Evolutionary conservation across 768 basidiomycete genomes (phyloP), one percentile per base, ranked within the genome.

Genomic region (Mycena rosella): DNA sequence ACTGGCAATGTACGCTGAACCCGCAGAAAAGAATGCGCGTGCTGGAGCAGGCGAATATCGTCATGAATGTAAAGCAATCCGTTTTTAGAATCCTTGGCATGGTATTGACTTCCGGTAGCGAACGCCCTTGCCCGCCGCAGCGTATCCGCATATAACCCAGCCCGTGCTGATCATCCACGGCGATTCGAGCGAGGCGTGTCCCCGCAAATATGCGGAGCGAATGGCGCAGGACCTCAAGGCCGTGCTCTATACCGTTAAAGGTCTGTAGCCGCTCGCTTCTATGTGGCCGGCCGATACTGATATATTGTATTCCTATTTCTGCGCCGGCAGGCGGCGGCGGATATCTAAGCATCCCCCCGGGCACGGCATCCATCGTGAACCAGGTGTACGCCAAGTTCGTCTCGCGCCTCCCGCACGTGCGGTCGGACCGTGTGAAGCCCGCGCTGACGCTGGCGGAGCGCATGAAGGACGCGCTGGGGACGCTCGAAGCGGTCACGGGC

Each of bases 121-220:
- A 71, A 83, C 83, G 38, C 84, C 86, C 6, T 75, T 93, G 52
- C 83, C 72, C 44, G 68, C 81, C 22, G 82, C 85, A 29, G 81
- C 84, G 65, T 80, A 87, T 32, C 83, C 83, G n/a, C 72, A 77
- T 44, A 86, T 94, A 56, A 86, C 76, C 6, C 86, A 87, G 67
- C 92, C 92, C 2, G 86, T 90, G 14, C 80, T 93, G 15, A 86
- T 93, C 22, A 84, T 93, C 47, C 91, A 92, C 78, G 91, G 90
- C 7, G 90, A 93, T 63, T 79, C 80, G 14, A 89, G 86, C 68
- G 81, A 85, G 30, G 75, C 84, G 15, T 87, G 83, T 63, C 87
- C 90, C 3, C 77, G 84, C 34, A 83, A 83, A 70, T 84, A 88
- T 63, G 91, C 91, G 8, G 87, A 93, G 40, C 77, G 92, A 20